Conservation (phyloP, 2,329 filamentous ascomycete species). For the Parastagonospora nodorum region DNA sequence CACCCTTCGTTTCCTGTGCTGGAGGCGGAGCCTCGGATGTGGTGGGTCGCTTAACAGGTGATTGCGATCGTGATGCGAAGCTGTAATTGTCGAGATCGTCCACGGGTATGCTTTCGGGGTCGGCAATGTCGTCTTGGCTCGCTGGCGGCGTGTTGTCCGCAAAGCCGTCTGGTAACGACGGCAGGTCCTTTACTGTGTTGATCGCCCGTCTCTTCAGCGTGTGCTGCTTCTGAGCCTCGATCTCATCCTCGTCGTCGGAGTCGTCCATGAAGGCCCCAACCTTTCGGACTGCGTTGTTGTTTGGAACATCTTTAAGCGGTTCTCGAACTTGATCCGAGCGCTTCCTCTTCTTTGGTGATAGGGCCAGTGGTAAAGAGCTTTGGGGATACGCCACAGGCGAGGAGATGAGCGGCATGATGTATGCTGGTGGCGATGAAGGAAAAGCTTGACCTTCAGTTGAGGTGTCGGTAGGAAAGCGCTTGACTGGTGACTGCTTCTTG, state of each 20-base stretch:
- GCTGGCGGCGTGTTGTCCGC: constrained; percentile 40
- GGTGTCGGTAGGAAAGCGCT: constrained; percentile 15
- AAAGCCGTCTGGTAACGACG: constrained; percentile 26
- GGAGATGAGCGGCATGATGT: constrained; percentile 66
- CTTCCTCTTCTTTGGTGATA: constrained; percentile 48
- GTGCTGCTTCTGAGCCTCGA: constrained; percentile 47
- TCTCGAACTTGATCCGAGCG: constrained; percentile 32
- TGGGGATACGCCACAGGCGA: constrained; percentile 63
- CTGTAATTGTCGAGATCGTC: constrained; percentile 35
- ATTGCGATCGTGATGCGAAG: constrained; percentile 31
- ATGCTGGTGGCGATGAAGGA: constrained; percentile 54
- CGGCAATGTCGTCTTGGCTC: constrained; percentile 36
- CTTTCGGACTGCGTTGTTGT: constrained; percentile 42
- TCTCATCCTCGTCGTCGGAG: constrained; percentile 49
- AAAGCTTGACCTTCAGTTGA: constrained; percentile 14
- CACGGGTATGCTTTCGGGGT: constrained; percentile 36
- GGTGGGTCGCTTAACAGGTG: constrained; percentile 24
- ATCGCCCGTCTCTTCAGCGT: constrained; percentile 42
- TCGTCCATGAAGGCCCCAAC: constrained; percentile 48
- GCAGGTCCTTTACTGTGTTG: constrained; percentile 33
- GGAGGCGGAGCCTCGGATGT: constrained; percentile 17
- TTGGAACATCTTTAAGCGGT: constrained; percentile 39
- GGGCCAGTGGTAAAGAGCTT: constrained; percentile 50
- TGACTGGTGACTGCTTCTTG: constrained; percentile 10
- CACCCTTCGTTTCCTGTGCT: constrained; percentile 22